phyloP scores from a whole-genome alignment of 805 yeast genomes.

The Candida adriatica region DNA sequence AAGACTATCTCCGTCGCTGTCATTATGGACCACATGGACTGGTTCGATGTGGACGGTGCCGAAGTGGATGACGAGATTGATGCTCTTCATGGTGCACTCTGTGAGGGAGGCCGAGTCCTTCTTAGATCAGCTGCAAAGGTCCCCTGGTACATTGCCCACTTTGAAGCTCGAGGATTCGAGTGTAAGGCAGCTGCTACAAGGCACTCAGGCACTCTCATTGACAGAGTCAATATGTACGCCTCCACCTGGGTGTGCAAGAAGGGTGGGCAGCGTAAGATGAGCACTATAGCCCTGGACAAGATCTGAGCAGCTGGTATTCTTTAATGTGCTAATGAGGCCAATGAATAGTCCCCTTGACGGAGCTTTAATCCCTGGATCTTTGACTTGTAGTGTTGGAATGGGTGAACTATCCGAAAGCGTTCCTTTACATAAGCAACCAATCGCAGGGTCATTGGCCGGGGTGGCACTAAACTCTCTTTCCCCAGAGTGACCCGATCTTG shows the following conservation, averaged over 20 bases:
- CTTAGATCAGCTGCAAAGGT: conserved; percentile 64
- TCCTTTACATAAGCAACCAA: no score
- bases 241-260: conserved; percentile 83
- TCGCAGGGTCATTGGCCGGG: no score
- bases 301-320: no score
- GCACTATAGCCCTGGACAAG: conserved; percentile 18
- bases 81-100: conserved; percentile 56
- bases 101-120: conserved; percentile 66
- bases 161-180: conserved; percentile 59
- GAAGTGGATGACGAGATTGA: conserved; percentile 63
- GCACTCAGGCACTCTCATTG: conserved; percentile 57
- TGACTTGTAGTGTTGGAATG: no score
- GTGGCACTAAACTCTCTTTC: no score
- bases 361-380: no score
- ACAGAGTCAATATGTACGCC: conserved; percentile 82
- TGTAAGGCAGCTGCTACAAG: conserved; percentile 69
- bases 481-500: no score
- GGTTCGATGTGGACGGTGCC: conserved; percentile 64
- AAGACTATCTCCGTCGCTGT: conserved; percentile 68
- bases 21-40: conserved; percentile 90
- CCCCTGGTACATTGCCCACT: conserved; percentile 74
- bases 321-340: no score
- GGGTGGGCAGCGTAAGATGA: conserved; percentile 19
- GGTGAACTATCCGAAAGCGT: no score
- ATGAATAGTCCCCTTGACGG: no score